Evolutionary conservation across 2,329 filamentous ascomycete species (phyloP), one percentile per base, ranked within the genome.

Genomic region (Pestalotiopsis fici): DNA sequence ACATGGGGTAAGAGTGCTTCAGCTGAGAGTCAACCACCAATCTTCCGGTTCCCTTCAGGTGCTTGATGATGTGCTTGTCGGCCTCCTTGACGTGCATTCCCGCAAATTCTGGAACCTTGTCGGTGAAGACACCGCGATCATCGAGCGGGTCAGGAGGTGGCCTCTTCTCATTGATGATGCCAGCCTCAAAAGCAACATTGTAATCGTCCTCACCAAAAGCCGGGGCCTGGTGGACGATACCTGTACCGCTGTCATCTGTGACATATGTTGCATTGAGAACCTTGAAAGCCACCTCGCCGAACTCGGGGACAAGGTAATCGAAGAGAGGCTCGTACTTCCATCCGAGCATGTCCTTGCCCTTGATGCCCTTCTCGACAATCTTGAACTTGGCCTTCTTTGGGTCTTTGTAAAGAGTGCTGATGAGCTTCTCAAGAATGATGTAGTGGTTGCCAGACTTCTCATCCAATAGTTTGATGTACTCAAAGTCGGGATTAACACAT

Each of bases 131-230:
- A 54, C 94, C 95, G 37, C 87, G 88, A 64, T 95, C 92, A 74
- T 97, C 91, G n/a, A 98, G 91, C 1, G 95, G 95, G 76, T 97
- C 95, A 0, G 95, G 94, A n/a, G 95, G 94, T 43, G 90, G 85
- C 65, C 93, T 90, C 67, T 88, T 87, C 71, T 94, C 91, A 69
- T 81, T 91, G 76, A 98, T 91, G 73, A 97, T 87, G 55, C 94
- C 95, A 59, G 89, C 85, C 67, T 91, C 90, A 69, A 94, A 79
- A 9, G 92, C 93, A 68, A 96, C 89, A 71, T 91, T 91, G 84
- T 97, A 98, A 90, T 98, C 95, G 71, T 98, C 95, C 81, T 98
- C 93, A 87, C 95, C 95, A 76, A 95, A 98, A 1, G 94, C 94
- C 2, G 95, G 95, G 4, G 95, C 88, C 80, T 98, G 94, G 80